phyloP scores from a whole-genome alignment of 169 alveolate genomes.

The Pseudocohnilembus persalinus region DNA sequence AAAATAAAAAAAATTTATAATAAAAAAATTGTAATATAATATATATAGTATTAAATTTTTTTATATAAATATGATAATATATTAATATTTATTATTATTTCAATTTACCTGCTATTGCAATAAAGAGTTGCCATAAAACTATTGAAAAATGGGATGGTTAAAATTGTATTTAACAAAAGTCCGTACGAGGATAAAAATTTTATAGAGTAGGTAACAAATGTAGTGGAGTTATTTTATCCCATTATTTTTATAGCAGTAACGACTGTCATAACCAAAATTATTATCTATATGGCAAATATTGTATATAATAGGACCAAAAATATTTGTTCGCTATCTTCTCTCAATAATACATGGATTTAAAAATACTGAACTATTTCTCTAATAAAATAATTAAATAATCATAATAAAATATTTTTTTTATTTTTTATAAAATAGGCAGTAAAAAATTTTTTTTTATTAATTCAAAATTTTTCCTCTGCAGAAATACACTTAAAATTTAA shows the following conservation, averaged over 20 bases:
- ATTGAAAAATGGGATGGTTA: conserved; percentile 37
- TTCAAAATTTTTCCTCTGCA: not conserved
- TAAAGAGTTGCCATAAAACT: conserved; percentile 30
- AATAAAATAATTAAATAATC: too few relatives aligned
- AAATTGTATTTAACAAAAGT: conserved; percentile 28
- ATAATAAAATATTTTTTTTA: too few relatives aligned
- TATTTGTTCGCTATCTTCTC: not conserved
- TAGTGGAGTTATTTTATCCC: conserved; percentile 22
- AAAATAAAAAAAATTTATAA: too few relatives aligned
- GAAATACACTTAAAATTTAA: not conserved
- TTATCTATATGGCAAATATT: conserved; percentile 7
- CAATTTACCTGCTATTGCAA: conserved; percentile 14
- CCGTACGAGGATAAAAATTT: conserved; percentile 35
- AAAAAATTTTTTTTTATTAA: too few relatives aligned
- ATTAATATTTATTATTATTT: not conserved
- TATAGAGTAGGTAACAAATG: conserved; percentile 30
- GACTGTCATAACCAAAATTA: conserved; percentile 20
- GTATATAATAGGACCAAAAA: not conserved
- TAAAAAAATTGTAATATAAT: too few relatives aligned
- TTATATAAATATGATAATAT: too few relatives aligned
- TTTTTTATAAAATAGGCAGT: not conserved
- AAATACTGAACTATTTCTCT: not conserved
- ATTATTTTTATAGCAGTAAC: conserved; percentile 22
- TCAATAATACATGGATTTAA: conserved; percentile 10
- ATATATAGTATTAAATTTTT: not conserved